Conservation (phyloP, 2,329 filamentous ascomycete genomes). For the Periglandula ipomoeae region DNA sequence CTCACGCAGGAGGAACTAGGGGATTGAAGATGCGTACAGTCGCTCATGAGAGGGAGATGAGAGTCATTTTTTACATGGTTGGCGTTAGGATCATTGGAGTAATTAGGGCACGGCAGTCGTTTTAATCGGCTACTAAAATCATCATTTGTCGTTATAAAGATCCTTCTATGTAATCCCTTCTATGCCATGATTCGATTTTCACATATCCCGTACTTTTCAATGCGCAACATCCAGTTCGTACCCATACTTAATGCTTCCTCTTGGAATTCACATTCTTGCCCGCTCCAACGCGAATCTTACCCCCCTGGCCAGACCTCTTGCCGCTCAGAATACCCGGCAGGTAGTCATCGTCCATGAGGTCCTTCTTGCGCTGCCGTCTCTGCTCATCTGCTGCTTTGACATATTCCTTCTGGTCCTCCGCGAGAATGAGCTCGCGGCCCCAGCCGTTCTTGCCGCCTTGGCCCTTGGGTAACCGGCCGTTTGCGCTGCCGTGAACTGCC, state of each 20-base stretch:
- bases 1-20: too few species aligned
- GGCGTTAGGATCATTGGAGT: background rate
- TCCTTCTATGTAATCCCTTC: background rate
- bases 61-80: background rate
- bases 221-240: too few species aligned
- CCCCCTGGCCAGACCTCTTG: constrained; percentile 54
- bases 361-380: constrained; percentile 59
- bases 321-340: constrained; percentile 78
- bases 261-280: constrained; percentile 79
- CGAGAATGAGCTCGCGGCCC: constrained; percentile 74
- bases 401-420: constrained; percentile 96
- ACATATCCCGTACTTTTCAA: background rate
- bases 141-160: too few species aligned
- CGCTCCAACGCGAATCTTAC: constrained; percentile 71
- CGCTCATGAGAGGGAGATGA: background rate
- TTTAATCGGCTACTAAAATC: too few species aligned
- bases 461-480: constrained; percentile 59
- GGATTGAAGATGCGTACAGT: too few species aligned
- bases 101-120: background rate
- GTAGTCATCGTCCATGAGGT: constrained; percentile 94
- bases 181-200: background rate
- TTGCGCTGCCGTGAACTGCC: constrained; percentile 70
- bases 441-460: constrained; percentile 80
- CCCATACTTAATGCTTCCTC: constrained; percentile 39
- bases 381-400: constrained; percentile 52